phyloP scores from a whole-genome alignment of 2,329 filamentous ascomycete genomes.

The Alternaria hordeiaustralica region DNA sequence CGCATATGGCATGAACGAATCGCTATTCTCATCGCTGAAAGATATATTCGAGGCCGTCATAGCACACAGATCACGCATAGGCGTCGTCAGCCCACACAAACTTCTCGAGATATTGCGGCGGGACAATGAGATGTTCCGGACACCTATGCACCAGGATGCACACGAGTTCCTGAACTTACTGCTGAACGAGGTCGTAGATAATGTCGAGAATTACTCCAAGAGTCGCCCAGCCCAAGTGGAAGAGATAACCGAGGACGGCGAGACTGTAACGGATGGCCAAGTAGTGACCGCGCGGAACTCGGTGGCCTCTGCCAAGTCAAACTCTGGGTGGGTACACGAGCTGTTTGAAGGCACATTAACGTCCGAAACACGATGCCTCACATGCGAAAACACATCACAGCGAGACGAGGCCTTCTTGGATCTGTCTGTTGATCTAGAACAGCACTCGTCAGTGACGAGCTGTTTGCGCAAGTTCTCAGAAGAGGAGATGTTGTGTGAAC shows the following conservation, averaged over 20 bases:
- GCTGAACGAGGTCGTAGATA: conserved; percentile 93
- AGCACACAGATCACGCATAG: conserved; percentile 79
- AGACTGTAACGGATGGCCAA: conserved; percentile 23
- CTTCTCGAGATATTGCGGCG: conserved; percentile 93
- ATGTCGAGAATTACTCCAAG: conserved; percentile 86
- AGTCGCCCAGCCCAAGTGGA: conserved; percentile 57
- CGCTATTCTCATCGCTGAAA: conserved; percentile 90
- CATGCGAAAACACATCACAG: conserved; percentile 94
- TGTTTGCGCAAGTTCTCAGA: conserved; percentile 95
- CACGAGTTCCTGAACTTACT: conserved; percentile 96
- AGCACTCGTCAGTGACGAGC: conserved; percentile 94
- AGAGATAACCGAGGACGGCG: conserved; percentile 34
- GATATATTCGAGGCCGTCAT: conserved; percentile 95
- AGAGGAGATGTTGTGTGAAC: conserved; percentile 95
- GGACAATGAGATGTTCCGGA: conserved; percentile 97
- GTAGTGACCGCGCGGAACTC: conserved; percentile 30
- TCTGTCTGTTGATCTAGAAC: conserved; percentile 91
- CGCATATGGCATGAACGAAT: conserved; percentile 91
- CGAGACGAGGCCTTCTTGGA: conserved; percentile 96
- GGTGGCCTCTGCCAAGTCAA: conserved; percentile 29
- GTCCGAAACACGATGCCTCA: conserved; percentile 94
- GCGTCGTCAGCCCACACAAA: conserved; percentile 88
- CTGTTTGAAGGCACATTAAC: conserved; percentile 94
- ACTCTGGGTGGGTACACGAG: conserved; percentile 86
- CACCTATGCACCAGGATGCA: conserved; percentile 97